Percentiles rank a stretch among this genome's conserved stretches.
Evolutionary conservation across 495 filamentous ascomycete species (phyloP).

Genomic region (Xylaria intraflava): DNA sequence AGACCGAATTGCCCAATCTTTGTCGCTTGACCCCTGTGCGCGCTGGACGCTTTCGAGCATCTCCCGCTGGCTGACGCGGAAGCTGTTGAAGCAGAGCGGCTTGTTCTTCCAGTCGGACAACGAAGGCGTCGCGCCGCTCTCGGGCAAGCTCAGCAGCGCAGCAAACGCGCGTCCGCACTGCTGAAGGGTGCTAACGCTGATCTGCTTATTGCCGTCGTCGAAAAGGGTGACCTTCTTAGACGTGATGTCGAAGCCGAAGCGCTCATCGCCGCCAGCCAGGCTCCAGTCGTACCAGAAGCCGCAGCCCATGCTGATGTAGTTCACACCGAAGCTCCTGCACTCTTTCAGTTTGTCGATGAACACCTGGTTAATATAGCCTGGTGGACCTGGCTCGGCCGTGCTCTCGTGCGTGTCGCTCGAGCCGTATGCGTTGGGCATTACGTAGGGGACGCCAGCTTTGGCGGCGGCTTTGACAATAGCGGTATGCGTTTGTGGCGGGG

Average conservation of each 20-base stretch:
- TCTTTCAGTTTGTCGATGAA: neutral
- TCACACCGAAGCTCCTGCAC: constrained; percentile 1
- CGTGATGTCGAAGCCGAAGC: constrained; percentile 17
- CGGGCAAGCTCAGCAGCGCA: constrained; percentile 22
- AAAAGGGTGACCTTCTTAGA: constrained; percentile 17
- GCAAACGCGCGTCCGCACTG: constrained; percentile 31
- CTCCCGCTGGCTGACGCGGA: constrained; percentile 32
- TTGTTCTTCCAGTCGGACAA: constrained; percentile 29
- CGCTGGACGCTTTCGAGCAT: constrained; percentile 37
- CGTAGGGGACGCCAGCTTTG: constrained; percentile 48
- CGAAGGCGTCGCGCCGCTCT: constrained; percentile 6
- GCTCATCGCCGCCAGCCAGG: constrained; percentile 7
- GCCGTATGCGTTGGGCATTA: constrained; percentile 52
- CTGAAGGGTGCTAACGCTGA: constrained; percentile 26
- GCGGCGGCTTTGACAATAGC: constrained; percentile 49
- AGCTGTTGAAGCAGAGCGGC: constrained; percentile 30
- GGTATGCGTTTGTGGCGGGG: constrained; percentile 10
- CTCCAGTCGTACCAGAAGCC: constrained; percentile 37
- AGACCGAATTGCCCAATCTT: constrained; percentile 46
- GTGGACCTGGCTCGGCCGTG: neutral
- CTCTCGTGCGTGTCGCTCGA: constrained; percentile 20
- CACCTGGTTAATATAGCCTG: neutral
- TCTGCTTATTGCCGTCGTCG: constrained; percentile 13
- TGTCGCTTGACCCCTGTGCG: constrained; percentile 38
- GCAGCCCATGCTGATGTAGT: constrained; percentile 37